These are phyloP conservation scores for Coccomyxa sp. DNA, from an alignment of 139 green algal species.

Conservation along the genomic window DNA sequence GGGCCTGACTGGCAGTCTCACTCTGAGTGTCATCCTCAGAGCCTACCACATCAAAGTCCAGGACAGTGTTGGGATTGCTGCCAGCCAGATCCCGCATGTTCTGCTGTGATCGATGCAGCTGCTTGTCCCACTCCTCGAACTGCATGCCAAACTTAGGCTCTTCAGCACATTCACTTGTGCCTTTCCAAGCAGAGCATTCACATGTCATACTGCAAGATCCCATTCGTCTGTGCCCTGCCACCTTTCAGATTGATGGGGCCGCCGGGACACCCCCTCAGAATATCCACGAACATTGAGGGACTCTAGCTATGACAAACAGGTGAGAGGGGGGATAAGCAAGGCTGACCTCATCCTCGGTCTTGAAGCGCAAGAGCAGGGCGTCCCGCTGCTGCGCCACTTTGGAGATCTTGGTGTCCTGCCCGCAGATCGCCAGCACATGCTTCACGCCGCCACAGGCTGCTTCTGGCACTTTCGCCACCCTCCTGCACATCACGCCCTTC, in stretches of 20 bases:
- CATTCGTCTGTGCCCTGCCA: too few species aligned
- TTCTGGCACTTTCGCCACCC: slow-evolving; percentile 15
- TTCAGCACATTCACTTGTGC: not conserved
- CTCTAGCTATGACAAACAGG: too few species aligned
- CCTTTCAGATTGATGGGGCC: too few species aligned
- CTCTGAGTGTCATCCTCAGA: not conserved
- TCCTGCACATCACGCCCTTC: slow-evolving; percentile 3
- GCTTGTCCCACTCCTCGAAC: slow-evolving; percentile 24
- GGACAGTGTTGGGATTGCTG: not conserved
- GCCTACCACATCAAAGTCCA: not conserved
- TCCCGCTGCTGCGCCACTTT: slow-evolving; percentile 17
- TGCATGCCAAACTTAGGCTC: not conserved
- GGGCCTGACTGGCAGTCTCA: not conserved
- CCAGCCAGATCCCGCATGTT: slow-evolving; percentile 24
- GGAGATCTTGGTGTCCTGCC: not conserved
- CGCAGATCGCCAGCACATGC: slow-evolving; percentile 34
- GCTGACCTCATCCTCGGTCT: slow-evolving; percentile 15
- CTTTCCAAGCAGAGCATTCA: too few species aligned
- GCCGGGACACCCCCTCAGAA: too few species aligned
- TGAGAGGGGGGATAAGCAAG: too few species aligned
- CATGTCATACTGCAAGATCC: too few species aligned
- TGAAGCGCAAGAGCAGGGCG: slow-evolving; percentile 29
- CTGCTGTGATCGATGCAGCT: slow-evolving; percentile 21
- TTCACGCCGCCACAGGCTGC: slow-evolving; percentile 25
- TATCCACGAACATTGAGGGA: too few species aligned